These are phyloP conservation scores for Paecilomyces sp. DNA, from an alignment of 2,329 filamentous ascomycete species.

Conservation along the genomic window DNA sequence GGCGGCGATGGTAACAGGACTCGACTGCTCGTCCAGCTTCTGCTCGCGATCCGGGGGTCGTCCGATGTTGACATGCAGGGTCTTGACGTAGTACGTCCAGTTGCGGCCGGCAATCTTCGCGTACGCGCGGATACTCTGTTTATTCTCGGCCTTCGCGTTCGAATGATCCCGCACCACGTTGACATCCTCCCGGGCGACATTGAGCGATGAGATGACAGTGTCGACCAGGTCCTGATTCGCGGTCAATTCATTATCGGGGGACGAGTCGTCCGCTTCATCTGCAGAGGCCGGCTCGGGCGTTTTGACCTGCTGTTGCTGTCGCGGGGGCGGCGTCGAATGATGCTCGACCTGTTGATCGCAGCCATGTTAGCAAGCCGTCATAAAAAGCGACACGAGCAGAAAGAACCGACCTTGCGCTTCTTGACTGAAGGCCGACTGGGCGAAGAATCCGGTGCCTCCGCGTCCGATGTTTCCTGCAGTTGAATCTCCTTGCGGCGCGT, in stretches of 20 bases:
- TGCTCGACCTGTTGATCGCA: slow-evolving; percentile 24
- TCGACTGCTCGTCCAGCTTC: slow-evolving; percentile 37
- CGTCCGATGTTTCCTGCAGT: slow-evolving; percentile 38
- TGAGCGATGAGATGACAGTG: slow-evolving; percentile 41
- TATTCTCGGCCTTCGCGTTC: slow-evolving; percentile 38
- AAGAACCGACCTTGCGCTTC: slow-evolving; percentile 39
- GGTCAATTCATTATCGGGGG: slow-evolving; percentile 33
- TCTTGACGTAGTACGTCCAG: slow-evolving; percentile 47
- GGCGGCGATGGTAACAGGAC: slow-evolving; percentile 38
- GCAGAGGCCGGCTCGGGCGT: slow-evolving; percentile 27
- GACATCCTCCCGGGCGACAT: slow-evolving; percentile 35
- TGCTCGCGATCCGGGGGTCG: slow-evolving; percentile 41
- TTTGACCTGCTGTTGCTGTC: slow-evolving; percentile 22
- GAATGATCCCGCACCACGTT: slow-evolving; percentile 38
- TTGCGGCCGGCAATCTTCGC: slow-evolving; percentile 45
- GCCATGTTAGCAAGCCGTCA: background rate
- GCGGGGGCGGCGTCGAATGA: slow-evolving; percentile 20
- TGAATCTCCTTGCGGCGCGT: slow-evolving; percentile 39
- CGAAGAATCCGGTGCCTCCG: slow-evolving; percentile 41
- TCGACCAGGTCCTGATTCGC: slow-evolving; percentile 40
- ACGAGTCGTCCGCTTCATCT: slow-evolving; percentile 34
- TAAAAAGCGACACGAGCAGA: background rate
- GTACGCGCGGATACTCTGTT: slow-evolving; percentile 42
- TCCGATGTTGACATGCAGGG: slow-evolving; percentile 43
- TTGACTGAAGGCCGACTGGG: slow-evolving; percentile 40